A percentile compares a stretch with the other conserved stretches of the same genome.
Conservation (phyloP, 2,329 filamentous ascomycete genomes). For the Phaeosphaeria sp. region DNA sequence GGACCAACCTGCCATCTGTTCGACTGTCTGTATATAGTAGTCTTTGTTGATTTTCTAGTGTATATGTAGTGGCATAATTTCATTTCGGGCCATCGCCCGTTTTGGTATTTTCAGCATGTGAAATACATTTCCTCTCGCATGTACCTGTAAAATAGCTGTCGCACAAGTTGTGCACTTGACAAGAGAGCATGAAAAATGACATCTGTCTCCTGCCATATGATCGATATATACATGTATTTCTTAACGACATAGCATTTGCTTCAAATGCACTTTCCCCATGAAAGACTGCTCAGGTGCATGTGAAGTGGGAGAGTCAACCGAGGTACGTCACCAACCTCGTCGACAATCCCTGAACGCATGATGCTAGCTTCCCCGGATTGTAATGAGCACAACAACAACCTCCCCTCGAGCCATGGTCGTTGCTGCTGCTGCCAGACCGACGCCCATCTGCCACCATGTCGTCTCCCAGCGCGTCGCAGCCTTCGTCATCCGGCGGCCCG, state of each 20-base stretch:
- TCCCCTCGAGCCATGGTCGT: slow-evolving; percentile 14
- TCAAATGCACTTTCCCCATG: too few relatives aligned
- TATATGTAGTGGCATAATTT: background rate
- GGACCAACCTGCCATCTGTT: background rate
- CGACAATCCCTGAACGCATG: background rate
- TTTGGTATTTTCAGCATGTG: background rate
- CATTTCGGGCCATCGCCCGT: background rate
- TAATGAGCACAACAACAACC: slow-evolving; percentile 15
- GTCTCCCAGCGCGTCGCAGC: slow-evolving; percentile 36
- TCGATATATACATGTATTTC: too few relatives aligned
- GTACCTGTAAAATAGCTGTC: background rate
- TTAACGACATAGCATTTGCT: too few relatives aligned
- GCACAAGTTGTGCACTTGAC: background rate
- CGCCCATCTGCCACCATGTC: slow-evolving; percentile 37
- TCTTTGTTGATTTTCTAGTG: background rate
- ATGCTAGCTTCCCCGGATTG: slow-evolving; percentile 21
- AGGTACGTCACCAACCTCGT: background rate
- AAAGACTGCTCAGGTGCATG: background rate
- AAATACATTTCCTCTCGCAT: background rate
- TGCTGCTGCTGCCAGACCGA: slow-evolving; percentile 10
- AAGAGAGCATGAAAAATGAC: too few relatives aligned
- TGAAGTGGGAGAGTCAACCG: background rate
- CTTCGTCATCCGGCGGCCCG: slow-evolving; percentile 34
- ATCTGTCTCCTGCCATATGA: too few relatives aligned
- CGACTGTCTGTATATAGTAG: background rate